These are phyloP conservation scores for Thelonectria discophora DNA, from an alignment of 2,329 filamentous ascomycete genomes.

Conservation along the genomic window DNA sequence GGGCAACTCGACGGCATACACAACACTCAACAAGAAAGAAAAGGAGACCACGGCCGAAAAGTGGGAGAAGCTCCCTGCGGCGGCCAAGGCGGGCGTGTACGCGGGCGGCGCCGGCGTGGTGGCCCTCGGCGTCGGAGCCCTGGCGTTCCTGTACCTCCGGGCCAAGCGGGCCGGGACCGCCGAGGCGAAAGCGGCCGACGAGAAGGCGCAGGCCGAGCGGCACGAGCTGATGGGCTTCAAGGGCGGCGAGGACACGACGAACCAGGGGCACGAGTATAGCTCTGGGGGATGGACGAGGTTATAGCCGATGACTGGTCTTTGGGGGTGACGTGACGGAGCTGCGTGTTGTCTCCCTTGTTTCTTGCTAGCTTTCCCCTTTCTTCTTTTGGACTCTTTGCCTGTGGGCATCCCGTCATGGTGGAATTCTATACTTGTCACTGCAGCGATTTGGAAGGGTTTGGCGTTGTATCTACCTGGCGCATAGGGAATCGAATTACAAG, in stretches of 20 bases:
- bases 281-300: slow-evolving; percentile 28
- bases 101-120: slow-evolving; percentile 55
- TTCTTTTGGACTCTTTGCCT: not conserved
- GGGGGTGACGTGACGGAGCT: too few species aligned
- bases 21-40: slow-evolving; percentile 53
- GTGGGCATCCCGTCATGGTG: not conserved
- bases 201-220: slow-evolving; percentile 57
- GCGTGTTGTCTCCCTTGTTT: not conserved
- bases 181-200: slow-evolving; percentile 59
- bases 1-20: slow-evolving; percentile 65
- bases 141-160: slow-evolving; percentile 63
- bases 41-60: slow-evolving; percentile 60
- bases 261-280: slow-evolving; percentile 42
- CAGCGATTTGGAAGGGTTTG: slow-evolving; percentile 15
- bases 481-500: slow-evolving; percentile 12
- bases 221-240: slow-evolving; percentile 61
- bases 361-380: not conserved
- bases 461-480: slow-evolving; percentile 22
- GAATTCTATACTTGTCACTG: slow-evolving; percentile 5
- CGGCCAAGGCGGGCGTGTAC: slow-evolving; percentile 64
- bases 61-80: slow-evolving; percentile 60
- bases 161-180: slow-evolving; percentile 61
- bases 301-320: slow-evolving; percentile 11
- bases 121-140: slow-evolving; percentile 51
- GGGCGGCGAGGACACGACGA: slow-evolving; percentile 39